phyloP scores from a whole-genome alignment of 1,284 basidiomycete genomes.

The Agaricales sp. region DNA sequence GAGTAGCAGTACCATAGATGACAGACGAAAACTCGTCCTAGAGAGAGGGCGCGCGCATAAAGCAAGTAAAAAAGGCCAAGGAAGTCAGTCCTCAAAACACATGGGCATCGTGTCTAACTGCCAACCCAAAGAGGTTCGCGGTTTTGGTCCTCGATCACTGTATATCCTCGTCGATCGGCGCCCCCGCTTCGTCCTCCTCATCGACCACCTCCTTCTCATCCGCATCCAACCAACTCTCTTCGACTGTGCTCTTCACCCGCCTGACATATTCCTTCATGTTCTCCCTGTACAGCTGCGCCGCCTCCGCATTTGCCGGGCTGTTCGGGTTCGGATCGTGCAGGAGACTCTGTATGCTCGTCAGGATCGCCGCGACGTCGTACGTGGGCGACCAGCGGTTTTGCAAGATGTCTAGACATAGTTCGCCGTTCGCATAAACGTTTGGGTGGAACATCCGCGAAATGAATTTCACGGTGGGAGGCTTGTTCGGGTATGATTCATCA shows the following conservation, averaged over 20 bases:
- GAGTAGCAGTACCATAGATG: no score
- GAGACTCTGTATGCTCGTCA: slow-evolving; percentile 92
- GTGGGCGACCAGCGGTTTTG: slow-evolving; percentile 98
- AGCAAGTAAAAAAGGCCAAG: no score
- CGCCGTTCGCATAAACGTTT: slow-evolving; percentile 97
- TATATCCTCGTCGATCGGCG: no score
- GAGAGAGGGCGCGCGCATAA: no score
- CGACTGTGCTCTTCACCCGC: slow-evolving; percentile 84
- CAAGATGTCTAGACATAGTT: slow-evolving; percentile 94
- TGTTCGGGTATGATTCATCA: slow-evolving; percentile 97
- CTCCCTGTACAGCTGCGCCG: slow-evolving; percentile 90
- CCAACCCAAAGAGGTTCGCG: no score
- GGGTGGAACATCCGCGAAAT: slow-evolving; percentile 98
- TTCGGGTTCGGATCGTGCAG: slow-evolving; percentile 97
- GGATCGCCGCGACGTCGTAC: slow-evolving; percentile 96
- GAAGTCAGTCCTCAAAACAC: no score
- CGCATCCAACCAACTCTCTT: slow-evolving; percentile 85
- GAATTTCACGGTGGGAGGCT: slow-evolving; percentile 95
- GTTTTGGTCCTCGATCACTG: no score
- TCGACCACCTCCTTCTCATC: slow-evolving; percentile 49
- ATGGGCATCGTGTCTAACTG: no score
- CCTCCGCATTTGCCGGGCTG: slow-evolving; percentile 96
- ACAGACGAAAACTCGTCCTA: no score
- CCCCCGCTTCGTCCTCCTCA: slow-evolving; percentile 13
- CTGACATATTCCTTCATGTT: slow-evolving; percentile 98